Base-by-base conservation (phyloP, 495 filamentous ascomycete species). In the Wilcoxina mikolae region DNA sequence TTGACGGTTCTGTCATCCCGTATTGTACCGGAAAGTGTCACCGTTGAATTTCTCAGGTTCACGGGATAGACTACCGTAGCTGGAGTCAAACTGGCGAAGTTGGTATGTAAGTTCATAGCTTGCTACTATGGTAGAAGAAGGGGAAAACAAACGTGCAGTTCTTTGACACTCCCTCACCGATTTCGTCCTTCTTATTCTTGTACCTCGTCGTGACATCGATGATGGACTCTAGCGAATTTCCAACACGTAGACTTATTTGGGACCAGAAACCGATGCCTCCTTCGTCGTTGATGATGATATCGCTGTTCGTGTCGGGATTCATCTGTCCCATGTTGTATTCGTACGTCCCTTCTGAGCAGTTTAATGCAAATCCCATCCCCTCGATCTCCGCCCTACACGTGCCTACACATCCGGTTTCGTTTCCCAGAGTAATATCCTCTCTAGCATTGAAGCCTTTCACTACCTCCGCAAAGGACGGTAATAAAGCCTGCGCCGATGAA, bases 291-390 rank as follows among this genome's bases (percentile, higher is more conserved):
- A 46, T 17, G 43, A 20, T 1, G 22, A 23, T 46, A 12, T 11
- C 24, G 22, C 7, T 33, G 47, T n/a, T 22, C 4, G 12, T 3
- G 17, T 17, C 25, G 17, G 2, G 25, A 25, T 26, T 7, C n/a
- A 12, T 4, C 3, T 23, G 31, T 33, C 20, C 31, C 31, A 56
- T 17, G 24, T 56, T 41, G n/a, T 56, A 56, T 17, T 39, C 15
- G 23, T 56, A 56, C 10, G 12, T 52, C 4, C 47, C 47, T 2
- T 43, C 17, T 9, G 55, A n/a, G 24, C 55, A 56, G 42, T 53
- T 50, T 7, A 56, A 20, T 17, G 35, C 25, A 51, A 56, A 52
- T 25, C 55, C 55, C 50, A 48, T 50, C 15, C 55, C 55, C 47
- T 53, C 10, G 18, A 56, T 31, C 55, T 29, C 50, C 1, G 55